Conservation (phyloP, 345 rosid species). For the Acer negundo region DNA sequence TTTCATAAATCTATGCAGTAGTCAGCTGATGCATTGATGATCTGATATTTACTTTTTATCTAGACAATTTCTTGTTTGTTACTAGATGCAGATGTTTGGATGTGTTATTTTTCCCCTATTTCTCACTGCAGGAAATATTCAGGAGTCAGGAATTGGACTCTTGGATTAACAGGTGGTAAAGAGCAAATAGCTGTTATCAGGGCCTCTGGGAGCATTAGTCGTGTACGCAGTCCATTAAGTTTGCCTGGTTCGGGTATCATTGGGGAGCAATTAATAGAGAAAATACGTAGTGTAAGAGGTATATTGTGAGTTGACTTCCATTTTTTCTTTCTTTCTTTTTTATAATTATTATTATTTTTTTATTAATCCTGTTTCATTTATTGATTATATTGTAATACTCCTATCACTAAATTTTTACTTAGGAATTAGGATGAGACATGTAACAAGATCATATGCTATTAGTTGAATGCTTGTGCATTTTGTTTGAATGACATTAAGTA, state of each 20-base stretch:
- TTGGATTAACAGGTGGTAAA: conserved; percentile 80
- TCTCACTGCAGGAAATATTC: conserved; percentile 73
- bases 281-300: conserved; percentile 86
- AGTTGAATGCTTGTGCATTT: not conserved
- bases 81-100: not conserved
- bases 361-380: not conserved
- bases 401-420: not conserved
- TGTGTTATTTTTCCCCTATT: not conserved
- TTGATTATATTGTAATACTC: not conserved
- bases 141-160: conserved; percentile 80
- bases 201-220: conserved; percentile 93
- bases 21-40: not conserved
- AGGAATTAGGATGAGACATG: not conserved
- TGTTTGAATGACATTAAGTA: not conserved
- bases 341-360: not conserved
- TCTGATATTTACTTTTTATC: not conserved
- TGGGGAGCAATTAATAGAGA: conserved; percentile 86
- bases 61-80: conserved; percentile 12
- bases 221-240: conserved; percentile 70
- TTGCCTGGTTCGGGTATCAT: conserved; percentile 63
- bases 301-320: conserved; percentile 9
- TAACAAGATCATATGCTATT: not conserved
- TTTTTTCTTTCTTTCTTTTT: not conserved
- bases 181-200: conserved; percentile 85
- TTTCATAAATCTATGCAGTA: not conserved